These are phyloP conservation scores for Tuber borchii DNA, from an alignment of 495 filamentous ascomycete genomes.

Conservation along the genomic window DNA sequence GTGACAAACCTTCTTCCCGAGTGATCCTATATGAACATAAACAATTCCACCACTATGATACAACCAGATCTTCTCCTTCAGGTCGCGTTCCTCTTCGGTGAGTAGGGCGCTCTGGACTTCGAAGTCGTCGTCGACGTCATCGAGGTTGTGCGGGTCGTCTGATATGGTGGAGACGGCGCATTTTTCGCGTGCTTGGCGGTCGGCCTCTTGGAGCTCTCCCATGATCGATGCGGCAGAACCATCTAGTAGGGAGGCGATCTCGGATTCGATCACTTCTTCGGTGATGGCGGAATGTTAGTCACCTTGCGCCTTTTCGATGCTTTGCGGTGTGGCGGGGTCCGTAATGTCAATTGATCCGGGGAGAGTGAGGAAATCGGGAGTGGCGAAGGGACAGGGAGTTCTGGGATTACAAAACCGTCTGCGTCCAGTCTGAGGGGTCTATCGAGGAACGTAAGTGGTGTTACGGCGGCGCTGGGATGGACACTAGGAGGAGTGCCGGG, in stretches of 20 bases:
- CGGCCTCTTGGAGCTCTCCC: conserved; percentile 34
- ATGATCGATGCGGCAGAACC: conserved; percentile 23
- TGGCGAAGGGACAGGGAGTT: conserved; percentile 40
- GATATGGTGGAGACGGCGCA: conserved; percentile 19
- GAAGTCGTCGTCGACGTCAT: conserved; percentile 76
- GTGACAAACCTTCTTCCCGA: neutral
- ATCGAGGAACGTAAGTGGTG: neutral
- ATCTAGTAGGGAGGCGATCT: conserved; percentile 32
- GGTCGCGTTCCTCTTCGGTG: conserved; percentile 57
- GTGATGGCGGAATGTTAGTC: conserved; percentile 31
- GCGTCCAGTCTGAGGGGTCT: conserved; percentile 43
- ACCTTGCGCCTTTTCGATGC: conserved; percentile 27
- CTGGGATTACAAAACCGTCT: conserved; percentile 54
- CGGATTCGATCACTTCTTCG: conserved; percentile 37
- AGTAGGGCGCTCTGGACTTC: conserved; percentile 75
- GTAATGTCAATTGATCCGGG: neutral
- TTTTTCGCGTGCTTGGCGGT: conserved; percentile 24
- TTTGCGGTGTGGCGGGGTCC: conserved; percentile 19
- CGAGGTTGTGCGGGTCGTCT: conserved; percentile 36
- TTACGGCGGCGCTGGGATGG: neutral
- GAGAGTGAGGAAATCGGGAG: neutral
- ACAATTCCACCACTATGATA: conserved; percentile 43
- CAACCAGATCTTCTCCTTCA: conserved; percentile 90
- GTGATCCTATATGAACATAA: neutral
- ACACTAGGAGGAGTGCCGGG: neutral